These are phyloP conservation scores for Spencermartinsiella ligniputridi DNA, from an alignment of 1,139 yeast genomes.

Conservation along the genomic window DNA sequence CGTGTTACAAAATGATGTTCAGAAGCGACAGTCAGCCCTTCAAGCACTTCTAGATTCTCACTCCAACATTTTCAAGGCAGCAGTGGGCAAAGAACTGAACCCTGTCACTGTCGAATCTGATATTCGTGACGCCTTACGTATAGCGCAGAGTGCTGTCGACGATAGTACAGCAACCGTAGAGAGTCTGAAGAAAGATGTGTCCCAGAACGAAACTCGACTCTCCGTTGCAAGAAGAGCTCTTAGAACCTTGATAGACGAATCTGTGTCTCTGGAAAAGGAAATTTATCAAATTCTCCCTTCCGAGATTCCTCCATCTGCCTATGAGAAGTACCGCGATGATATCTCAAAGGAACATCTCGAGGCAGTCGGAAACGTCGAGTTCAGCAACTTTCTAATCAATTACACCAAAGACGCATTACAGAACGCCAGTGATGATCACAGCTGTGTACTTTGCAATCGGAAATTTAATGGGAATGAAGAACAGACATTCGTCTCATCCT, in stretches of 20 bases:
- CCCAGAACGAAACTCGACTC: slow-evolving; percentile 13
- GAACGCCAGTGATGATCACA: slow-evolving; percentile 49
- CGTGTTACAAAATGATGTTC: slow-evolving; percentile 39
- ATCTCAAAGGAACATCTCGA: slow-evolving; percentile 57
- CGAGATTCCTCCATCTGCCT: slow-evolving; percentile 6
- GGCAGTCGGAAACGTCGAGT: slow-evolving; percentile 58
- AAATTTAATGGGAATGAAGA: slow-evolving; percentile 42
- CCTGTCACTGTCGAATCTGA: slow-evolving; percentile 14
- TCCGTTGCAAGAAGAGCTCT: slow-evolving; percentile 15
- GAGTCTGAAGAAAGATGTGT: background rate
- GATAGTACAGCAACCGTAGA: slow-evolving; percentile 4
- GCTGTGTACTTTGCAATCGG: slow-evolving; percentile 65
- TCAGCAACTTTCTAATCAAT: slow-evolving; percentile 59
- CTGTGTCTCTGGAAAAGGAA: slow-evolving; percentile 18
- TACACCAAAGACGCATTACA: slow-evolving; percentile 63
- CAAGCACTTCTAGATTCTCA: slow-evolving; percentile 26
- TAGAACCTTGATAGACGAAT: slow-evolving; percentile 18
- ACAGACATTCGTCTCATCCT: background rate
- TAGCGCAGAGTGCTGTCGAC: slow-evolving; percentile 8
- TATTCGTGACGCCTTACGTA: slow-evolving; percentile 10
- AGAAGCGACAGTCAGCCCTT: slow-evolving; percentile 30
- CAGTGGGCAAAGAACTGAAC: slow-evolving; percentile 26
- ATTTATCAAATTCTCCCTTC: slow-evolving; percentile 18
- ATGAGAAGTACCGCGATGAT: slow-evolving; percentile 37
- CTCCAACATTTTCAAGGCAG: slow-evolving; percentile 14